Conservation (phyloP, 345 rosid genomes). For the Bruguiera gymnorhiza region DNA sequence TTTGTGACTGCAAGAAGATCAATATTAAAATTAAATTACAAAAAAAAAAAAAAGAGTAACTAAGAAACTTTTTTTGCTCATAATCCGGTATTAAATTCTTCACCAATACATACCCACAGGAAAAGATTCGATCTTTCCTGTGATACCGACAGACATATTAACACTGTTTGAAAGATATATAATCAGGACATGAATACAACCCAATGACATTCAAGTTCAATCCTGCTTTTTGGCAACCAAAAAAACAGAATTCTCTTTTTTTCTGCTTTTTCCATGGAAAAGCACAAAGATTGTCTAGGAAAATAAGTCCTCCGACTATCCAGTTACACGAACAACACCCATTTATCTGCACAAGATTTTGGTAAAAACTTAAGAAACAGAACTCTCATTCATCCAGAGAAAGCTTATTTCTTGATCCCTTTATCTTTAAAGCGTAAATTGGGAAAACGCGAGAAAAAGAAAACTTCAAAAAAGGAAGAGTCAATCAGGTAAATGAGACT, state of each 20-base stretch:
- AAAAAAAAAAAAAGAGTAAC: neutral
- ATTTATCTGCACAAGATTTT: neutral
- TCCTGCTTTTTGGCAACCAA: too few relatives aligned
- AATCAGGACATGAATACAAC: too few relatives aligned
- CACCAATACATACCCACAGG: neutral
- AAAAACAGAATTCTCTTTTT: too few relatives aligned
- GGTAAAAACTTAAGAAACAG: neutral
- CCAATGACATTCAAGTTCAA: too few relatives aligned
- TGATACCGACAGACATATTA: too few relatives aligned
- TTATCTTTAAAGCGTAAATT: neutral
- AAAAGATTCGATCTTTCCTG: neutral
- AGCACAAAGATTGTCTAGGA: too few relatives aligned
- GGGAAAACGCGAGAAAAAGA: too few relatives aligned
- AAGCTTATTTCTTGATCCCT: neutral
- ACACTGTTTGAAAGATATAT: too few relatives aligned
- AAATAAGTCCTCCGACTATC: too few relatives aligned
- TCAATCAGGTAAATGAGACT: neutral
- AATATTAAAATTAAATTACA: neutral
- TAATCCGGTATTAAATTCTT: neutral
- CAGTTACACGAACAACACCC: too few relatives aligned
- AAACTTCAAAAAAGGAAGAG: neutral
- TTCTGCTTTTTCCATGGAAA: too few relatives aligned
- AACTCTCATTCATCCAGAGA: neutral
- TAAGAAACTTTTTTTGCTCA: neutral
- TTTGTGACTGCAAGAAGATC: slow-evolving; percentile 41